Conservation (phyloP, 1,139 yeast genomes). For the Saccharomycopsis phalli region DNA sequence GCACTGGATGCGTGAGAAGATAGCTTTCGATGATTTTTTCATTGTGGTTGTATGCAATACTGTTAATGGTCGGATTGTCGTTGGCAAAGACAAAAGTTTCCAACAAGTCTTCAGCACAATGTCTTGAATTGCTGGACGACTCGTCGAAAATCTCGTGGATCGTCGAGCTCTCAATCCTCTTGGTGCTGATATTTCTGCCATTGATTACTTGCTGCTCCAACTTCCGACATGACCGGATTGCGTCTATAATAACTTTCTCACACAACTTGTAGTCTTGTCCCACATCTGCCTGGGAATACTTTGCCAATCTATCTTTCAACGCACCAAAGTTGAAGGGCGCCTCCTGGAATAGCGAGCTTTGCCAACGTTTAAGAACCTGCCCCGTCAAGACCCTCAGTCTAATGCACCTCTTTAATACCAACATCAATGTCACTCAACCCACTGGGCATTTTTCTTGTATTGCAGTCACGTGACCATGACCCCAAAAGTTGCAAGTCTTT, state of each 20-base stretch:
- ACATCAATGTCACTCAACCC: background rate
- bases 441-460: background rate
- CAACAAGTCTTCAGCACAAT: conserved; percentile 8
- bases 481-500: background rate
- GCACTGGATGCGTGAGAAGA: conserved; percentile 15
- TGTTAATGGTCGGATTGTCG: conserved; percentile 6
- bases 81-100: conserved; percentile 6
- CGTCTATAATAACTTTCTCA: conserved; percentile 9
- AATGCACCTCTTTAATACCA: background rate
- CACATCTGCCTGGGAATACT: conserved; percentile 1
- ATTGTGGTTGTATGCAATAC: background rate
- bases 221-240: conserved; percentile 10
- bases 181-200: background rate
- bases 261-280: background rate
- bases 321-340: conserved; percentile 11
- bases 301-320: conserved; percentile 9
- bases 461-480: background rate
- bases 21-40: conserved; percentile 9
- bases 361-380: background rate
- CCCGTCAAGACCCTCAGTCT: background rate
- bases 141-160: background rate
- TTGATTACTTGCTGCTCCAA: conserved; percentile 1
- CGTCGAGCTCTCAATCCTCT: background rate
- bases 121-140: background rate
- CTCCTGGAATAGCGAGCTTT: conserved; percentile 6